Evolutionary conservation across 2,329 filamentous ascomycete genomes (phyloP), one percentile per base, ranked within the genome.

Genomic region (Aspergillus nomiae): DNA sequence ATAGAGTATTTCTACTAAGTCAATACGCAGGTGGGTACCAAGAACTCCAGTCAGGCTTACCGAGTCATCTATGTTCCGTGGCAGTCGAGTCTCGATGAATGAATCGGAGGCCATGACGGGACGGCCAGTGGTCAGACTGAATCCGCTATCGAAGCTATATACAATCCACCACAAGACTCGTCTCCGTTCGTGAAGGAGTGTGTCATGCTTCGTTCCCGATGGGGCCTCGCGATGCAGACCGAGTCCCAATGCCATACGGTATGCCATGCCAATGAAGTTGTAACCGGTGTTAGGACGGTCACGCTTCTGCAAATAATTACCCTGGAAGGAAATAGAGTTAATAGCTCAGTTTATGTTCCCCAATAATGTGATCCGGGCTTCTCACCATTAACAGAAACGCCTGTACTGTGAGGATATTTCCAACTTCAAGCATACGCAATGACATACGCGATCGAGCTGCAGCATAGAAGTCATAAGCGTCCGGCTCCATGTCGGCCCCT

Each of bases 241-340:
- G 5, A 85, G 70, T 0, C 82, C 81, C 56, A 84, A 78, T 14
- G 83, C 83, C 78, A 85, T 82, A 30, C 83, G 74, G 21, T 80
- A 77, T 0, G 83, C 83, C 21, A 85, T 76, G 0, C 83, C 83
- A 21, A 83, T 76, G 58, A 83, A 83, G 65, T 84, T 84, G 65
- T 82, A 84, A 0, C 82, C 82, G 0, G 82, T 82, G 63, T 85
- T 85, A 4, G 83, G 82, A 45, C 81, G 78, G 66, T 85, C 80
- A 32, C 80, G 74, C 67, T 84, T 85, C 65, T 84, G 84, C 4
- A 84, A 74, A 67, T 85, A 85, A 55, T 84, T 84, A 0, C 78
- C 79, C 57, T 67, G 50, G 21, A 12, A 1, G n/a, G n/a, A n/a
- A n/a, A n/a, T n/a, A n/a, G n/a, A n/a, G n/a, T n/a, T n/a, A n/a